Evolutionary conservation across 257 asterid species (phyloP).

Genomic region (Solanum chaucha): DNA sequence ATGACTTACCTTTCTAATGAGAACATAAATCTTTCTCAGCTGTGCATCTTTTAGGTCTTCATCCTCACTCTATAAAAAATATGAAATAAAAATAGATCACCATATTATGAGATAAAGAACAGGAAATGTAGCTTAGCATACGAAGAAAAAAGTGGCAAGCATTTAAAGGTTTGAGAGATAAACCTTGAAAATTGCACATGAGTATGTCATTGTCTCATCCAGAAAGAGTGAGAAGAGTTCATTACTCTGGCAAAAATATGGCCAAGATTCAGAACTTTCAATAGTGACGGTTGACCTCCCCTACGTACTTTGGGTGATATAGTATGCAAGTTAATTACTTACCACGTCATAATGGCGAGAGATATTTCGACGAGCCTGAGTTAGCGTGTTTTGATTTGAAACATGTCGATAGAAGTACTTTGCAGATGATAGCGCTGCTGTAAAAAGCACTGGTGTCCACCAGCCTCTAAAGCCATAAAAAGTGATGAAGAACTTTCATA

Average conservation of each 20-base stretch:
- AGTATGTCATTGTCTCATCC: constrained; percentile 87
- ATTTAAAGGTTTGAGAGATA: background rate
- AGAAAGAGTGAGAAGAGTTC: constrained; percentile 49
- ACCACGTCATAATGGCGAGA: background rate
- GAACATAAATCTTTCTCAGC: constrained; percentile 51
- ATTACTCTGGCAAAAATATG: constrained; percentile 39
- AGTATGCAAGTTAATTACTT: background rate
- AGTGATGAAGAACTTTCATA: background rate
- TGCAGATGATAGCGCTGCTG: constrained; percentile 65
- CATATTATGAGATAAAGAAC: background rate
- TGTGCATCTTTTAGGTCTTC: constrained; percentile 80
- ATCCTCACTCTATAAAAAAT: constrained; percentile 29
- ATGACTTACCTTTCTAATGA: constrained; percentile 55
- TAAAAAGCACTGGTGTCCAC: constrained; percentile 78
- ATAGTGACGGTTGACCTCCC: background rate
- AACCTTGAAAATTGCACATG: constrained; percentile 80
- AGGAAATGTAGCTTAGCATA: background rate
- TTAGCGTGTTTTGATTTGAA: constrained; percentile 57
- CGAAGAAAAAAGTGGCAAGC: background rate
- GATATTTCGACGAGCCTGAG: constrained; percentile 54
- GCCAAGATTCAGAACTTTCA: background rate
- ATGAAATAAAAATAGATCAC: background rate
- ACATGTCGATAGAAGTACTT: constrained; percentile 58
- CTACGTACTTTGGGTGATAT: background rate
- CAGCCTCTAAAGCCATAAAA: constrained; percentile 81